Percentiles rank a stretch among this genome's conserved stretches.
Evolutionary conservation across 2,329 filamentous ascomycete genomes (phyloP).

Genomic region (Colletotrichum sp.): DNA sequence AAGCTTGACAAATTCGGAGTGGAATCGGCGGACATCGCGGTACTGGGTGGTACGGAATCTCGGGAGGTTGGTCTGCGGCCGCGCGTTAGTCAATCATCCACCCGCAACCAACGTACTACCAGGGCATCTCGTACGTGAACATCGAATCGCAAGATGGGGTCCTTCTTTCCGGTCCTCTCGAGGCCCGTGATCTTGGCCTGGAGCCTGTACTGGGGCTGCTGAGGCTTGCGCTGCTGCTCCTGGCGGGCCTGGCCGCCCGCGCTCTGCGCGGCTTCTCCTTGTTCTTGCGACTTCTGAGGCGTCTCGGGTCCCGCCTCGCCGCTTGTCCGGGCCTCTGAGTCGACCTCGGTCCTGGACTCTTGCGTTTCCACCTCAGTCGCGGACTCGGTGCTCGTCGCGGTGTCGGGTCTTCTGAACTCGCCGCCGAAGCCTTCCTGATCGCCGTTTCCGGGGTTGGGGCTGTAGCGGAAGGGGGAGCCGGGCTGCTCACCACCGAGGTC

Average conservation of each 20-base stretch:
- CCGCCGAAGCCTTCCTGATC: conserved; percentile 39
- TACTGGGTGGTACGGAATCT: conserved; percentile 98
- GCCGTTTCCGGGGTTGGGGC: conserved; percentile 47
- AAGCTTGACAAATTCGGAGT: conserved; percentile 96
- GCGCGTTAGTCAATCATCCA: not conserved
- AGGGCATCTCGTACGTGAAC: conserved; percentile 74
- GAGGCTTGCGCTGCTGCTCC: conserved; percentile 55
- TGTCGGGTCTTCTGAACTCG: conserved; percentile 45
- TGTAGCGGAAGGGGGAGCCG: conserved; percentile 48
- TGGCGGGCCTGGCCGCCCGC: conserved; percentile 26
- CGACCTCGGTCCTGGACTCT: conserved; percentile 30
- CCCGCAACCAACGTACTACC: not conserved
- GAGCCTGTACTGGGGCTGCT: conserved; percentile 78
- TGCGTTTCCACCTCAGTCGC: conserved; percentile 45
- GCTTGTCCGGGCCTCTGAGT: conserved; percentile 19
- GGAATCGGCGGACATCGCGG: conserved; percentile 92
- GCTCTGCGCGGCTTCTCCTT: conserved; percentile 24
- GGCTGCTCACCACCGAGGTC: conserved; percentile 41
- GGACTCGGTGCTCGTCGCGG: conserved; percentile 50
- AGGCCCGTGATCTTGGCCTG: conserved; percentile 94
- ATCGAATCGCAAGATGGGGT: conserved; percentile 93
- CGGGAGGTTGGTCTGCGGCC: conserved; percentile 87
- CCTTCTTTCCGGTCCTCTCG: conserved; percentile 92
- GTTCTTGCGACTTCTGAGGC: conserved; percentile 26
- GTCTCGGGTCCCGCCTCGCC: conserved; percentile 20